Conservation (phyloP, 1,139 yeast genomes). For the Geotrichum restrictum region DNA sequence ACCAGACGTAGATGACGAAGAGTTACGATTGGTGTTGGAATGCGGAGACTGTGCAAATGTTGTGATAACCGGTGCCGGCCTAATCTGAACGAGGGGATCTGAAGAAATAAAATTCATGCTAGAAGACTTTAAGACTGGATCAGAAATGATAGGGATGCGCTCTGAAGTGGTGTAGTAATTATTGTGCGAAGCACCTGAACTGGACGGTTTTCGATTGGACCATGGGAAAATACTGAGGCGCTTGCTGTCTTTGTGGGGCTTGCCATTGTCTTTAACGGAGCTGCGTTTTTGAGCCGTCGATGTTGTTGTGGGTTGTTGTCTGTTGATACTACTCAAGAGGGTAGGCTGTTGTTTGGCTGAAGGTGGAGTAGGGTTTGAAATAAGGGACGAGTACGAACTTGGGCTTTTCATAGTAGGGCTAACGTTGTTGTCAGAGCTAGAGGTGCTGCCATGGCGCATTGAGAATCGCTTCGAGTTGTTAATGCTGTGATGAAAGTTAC, state of each 20-base stretch:
- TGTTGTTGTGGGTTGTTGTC: not conserved
- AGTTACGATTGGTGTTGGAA: constrained; percentile 18
- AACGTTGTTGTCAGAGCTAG: not conserved
- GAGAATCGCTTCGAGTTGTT: constrained; percentile 2
- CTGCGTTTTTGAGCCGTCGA: not conserved
- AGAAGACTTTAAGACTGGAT: constrained; percentile 20
- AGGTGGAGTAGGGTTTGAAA: constrained; percentile 7
- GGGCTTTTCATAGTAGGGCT: not conserved
- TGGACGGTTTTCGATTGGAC: constrained; percentile 14
- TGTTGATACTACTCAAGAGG: not conserved
- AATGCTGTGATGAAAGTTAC: not conserved
- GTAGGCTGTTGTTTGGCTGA: not conserved
- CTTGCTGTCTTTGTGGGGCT: constrained; percentile 2
- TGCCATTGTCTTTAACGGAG: not conserved
- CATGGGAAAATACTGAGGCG: constrained; percentile 18
- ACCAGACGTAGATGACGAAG: not conserved
- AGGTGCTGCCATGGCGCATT: not conserved
- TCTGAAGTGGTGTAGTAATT: constrained; percentile 19
- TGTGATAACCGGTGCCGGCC: constrained; percentile 19
- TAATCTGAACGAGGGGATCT: not conserved
- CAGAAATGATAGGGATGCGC: constrained; percentile 21
- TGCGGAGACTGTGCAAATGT: constrained; percentile 20
- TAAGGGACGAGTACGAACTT: not conserved
- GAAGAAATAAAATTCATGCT: constrained; percentile 20
- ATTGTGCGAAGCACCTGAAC: not conserved